Base-by-base conservation (phyloP, 129 eudicot species). In the Centrapalus pauciflorus region DNA sequence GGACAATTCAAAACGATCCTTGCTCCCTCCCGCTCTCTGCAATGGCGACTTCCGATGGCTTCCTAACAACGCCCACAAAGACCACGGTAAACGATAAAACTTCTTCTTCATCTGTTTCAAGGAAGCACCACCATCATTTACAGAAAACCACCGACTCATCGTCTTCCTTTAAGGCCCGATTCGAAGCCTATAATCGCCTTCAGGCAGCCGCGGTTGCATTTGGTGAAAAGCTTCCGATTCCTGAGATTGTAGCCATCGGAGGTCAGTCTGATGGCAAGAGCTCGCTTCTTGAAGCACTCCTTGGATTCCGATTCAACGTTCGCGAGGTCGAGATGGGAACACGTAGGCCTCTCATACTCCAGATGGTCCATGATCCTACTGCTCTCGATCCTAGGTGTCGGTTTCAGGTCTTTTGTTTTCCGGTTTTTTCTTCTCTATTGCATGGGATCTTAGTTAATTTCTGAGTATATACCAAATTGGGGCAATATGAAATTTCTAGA, bases 231-330 rank as follows among this genome's bases (percentile, higher is more conserved):
- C 89, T 90, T 45, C 92, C 97, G 0, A 84, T 90, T n/a, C 97
- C 95, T 2, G 97, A 90, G 70, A 90, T 90, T 1, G 97, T 90
- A 1, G 95, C 85, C 4, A 37, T 90, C 0, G 97, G 97, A 20
- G 95, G 97, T 5, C 97, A 90, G 80, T 90, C 95, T 9, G 97
- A 90, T 75, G 97, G 97, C 2, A 90, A 90, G 76, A 90, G 97
- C 67, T 86, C 97, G 5, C 95, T 90, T 9, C 97, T 90, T 13
- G 97, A 90, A 80, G 97, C 95, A 24, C 84, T 90, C 3, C 76
- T 90, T 6, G 97, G 97, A 52, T 90, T 90, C 78, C 86, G 95
- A 4, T 90, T 90, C 55, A 90, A 90, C 52, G 91, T 90, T 23
- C 81, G 92, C 1, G 95, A 90, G 51, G 97, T 90, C 25, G 95